These are phyloP conservation scores for Epichloe hybrida DNA, from an alignment of 2,329 filamentous ascomycete species.

Conservation along the genomic window DNA sequence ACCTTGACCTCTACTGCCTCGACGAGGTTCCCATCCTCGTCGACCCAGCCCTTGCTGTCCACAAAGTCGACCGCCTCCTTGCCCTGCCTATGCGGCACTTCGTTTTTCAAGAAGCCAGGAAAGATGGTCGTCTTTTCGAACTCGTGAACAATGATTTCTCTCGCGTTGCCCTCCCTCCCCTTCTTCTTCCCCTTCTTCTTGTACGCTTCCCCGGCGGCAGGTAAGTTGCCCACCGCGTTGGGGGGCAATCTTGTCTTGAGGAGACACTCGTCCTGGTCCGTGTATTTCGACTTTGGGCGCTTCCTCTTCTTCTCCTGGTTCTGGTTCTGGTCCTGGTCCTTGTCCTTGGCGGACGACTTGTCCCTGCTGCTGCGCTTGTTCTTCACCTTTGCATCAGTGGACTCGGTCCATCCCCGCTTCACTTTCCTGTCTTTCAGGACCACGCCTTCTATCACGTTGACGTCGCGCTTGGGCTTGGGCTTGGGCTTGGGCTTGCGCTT, in stretches of 20 bases:
- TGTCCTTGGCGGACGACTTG: constrained; percentile 30
- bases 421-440: constrained; percentile 65
- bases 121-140: constrained; percentile 76
- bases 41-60: constrained; percentile 80
- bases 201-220: constrained; percentile 28
- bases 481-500: constrained; percentile 44
- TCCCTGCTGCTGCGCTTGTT: constrained; percentile 36
- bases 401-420: constrained; percentile 80
- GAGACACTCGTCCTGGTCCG: constrained; percentile 65
- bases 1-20: constrained; percentile 38
- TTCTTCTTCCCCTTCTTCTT: constrained; percentile 40
- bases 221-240: constrained; percentile 29
- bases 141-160: constrained; percentile 66
- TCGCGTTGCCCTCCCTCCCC: constrained; percentile 4
- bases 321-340: constrained; percentile 32
- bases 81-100: constrained; percentile 16
- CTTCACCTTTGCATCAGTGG: constrained; percentile 34
- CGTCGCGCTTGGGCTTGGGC: constrained; percentile 38
- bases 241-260: constrained; percentile 67
- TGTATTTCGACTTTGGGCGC: constrained; percentile 62
- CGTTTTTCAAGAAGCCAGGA: constrained; percentile 62
- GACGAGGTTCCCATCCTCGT: constrained; percentile 62
- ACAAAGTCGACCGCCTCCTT: constrained; percentile 48
- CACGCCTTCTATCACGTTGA: constrained; percentile 47
- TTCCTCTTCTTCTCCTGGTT: constrained; percentile 42